Evolutionary conservation across 2,329 filamentous ascomycete genomes (phyloP), one percentile per base, ranked within the genome.

Genomic region (Chrysoporthe austroafricana): DNA sequence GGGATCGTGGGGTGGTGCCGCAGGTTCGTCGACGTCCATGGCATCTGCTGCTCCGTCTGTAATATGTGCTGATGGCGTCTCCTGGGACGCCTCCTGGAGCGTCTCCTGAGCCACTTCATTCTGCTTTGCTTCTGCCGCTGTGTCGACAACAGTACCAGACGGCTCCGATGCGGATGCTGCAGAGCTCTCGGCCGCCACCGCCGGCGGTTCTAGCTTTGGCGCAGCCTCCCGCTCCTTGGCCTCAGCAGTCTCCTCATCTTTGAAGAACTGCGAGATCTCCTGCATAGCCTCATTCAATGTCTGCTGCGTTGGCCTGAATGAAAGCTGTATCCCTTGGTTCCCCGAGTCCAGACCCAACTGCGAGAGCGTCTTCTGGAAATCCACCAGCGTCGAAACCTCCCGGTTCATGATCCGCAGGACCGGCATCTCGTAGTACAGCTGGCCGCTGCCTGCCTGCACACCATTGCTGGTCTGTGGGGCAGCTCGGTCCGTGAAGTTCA

Each of bases 301-400:
- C 76, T 88, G 88, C 14, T 91, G 89, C 7, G 92, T 96, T 70
- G 85, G 85, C 75, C 86, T 89, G 80, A 95, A 98, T 44, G 84
- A 88, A 69, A 99, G 80, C 67, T 92, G 87, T 65, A 99, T 84
- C 66, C 97, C 80, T 4, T 92, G 90, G 74, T 87, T 95, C 6
- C 96, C 95, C 60, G 88, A 90, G 76, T 94, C 96, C 74, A 96
- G 90, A 0, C 96, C 96, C 21, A 98, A 81, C 77, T 97, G 93
- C 5, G 89, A 90, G 58, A 99, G 79, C 0, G 93, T 94, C 83
- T 97, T 97, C 77, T 97, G 93, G 67, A 98, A 85, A 74, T 96
- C 94, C 21, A 84, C 83, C 73, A 98, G 92, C 0, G 87, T 89
- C 2, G 90, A 86, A 18, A 97, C 79, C 72, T 95, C 92, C 73